Evolutionary conservation across 106 monocot genomes (phyloP).

Genomic region (Narthecium ossifragum): DNA sequence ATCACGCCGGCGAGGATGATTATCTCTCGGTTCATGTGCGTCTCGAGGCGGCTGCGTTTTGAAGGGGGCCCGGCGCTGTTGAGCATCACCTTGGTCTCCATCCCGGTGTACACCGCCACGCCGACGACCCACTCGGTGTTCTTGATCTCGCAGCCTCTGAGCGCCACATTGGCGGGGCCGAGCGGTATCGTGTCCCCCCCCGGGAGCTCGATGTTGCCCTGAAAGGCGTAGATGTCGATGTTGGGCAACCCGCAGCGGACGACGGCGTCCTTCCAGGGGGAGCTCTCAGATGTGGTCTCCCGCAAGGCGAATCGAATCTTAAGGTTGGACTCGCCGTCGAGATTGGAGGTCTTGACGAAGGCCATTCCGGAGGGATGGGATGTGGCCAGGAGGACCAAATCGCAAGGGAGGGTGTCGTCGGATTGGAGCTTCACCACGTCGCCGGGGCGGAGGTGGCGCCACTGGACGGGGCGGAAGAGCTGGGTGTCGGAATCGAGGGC

Average conservation of each 20-base stretch:
- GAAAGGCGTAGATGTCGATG: slow-evolving; percentile 60
- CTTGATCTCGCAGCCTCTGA: slow-evolving; percentile 70
- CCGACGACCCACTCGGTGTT: slow-evolving; percentile 68
- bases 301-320: slow-evolving; percentile 67
- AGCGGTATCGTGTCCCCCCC: slow-evolving; percentile 29
- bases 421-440: slow-evolving; percentile 43
- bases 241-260: slow-evolving; percentile 56
- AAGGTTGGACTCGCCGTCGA: slow-evolving; percentile 74
- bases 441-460: slow-evolving; percentile 63
- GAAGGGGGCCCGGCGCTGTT: slow-evolving; percentile 73
- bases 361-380: slow-evolving; percentile 61
- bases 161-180: slow-evolving; percentile 46
- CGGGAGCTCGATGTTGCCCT: slow-evolving; percentile 41
- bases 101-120: slow-evolving; percentile 69
- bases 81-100: slow-evolving; percentile 85
- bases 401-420: slow-evolving; percentile 62
- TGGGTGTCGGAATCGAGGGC: slow-evolving; percentile 22
- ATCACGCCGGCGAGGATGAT: slow-evolving; percentile 40
- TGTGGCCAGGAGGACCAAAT: slow-evolving; percentile 57
- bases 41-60: slow-evolving; percentile 70
- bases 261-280: neutral
- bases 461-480: slow-evolving; percentile 35
- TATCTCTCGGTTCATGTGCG: slow-evolving; percentile 73
- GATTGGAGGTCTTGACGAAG: slow-evolving; percentile 60
- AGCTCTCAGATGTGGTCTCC: slow-evolving; percentile 21